Percentiles rank a stretch among this genome's conserved stretches.
phyloP scores from a whole-genome alignment of 192 early-diverging fungal genomes.

The Coemansia furcata region DNA sequence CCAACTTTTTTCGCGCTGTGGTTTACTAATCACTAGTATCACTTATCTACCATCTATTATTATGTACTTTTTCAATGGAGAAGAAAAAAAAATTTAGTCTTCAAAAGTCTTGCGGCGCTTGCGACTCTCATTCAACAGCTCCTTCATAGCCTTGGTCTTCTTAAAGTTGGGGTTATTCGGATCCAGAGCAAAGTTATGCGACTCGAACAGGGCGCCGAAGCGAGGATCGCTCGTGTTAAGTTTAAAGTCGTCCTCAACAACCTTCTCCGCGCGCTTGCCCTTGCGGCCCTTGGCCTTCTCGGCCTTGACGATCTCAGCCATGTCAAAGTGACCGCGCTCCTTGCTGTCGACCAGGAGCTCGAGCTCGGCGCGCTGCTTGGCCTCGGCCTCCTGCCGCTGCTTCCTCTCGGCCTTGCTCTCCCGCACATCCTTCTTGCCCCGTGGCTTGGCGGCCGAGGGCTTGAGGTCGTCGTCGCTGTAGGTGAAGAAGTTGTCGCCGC shows the following conservation, averaged over 20 bases:
- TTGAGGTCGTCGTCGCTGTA: conserved; percentile 42
- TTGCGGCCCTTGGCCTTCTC: conserved; percentile 70
- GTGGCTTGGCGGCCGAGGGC: conserved; percentile 17
- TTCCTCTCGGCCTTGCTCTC: conserved; percentile 54
- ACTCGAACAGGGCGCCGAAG: conserved; percentile 75
- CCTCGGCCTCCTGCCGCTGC: conserved; percentile 59
- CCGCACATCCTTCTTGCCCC: conserved; percentile 40
- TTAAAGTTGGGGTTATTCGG: conserved; percentile 87
- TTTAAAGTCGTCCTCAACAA: conserved; percentile 74
- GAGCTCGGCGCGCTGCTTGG: conserved; percentile 67
- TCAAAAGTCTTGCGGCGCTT: conserved; percentile 44
- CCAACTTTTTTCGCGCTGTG: no score
- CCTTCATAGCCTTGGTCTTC: conserved; percentile 54
- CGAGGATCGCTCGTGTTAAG: conserved; percentile 83
- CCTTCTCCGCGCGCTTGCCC: conserved; percentile 53
- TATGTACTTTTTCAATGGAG: neutral
- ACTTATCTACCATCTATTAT: neutral
- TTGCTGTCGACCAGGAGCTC: conserved; percentile 83
- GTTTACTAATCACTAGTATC: neutral
- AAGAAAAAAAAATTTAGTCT: conserved; percentile 8
- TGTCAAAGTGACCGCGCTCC: conserved; percentile 68
- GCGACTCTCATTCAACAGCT: conserved; percentile 36
- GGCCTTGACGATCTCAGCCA: conserved; percentile 79
- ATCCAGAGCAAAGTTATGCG: conserved; percentile 91
- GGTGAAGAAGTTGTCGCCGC: conserved; percentile 58